Evolutionary conservation across 2,329 filamentous ascomycete species (phyloP).

Genomic region (Teratosphaeria viscida): DNA sequence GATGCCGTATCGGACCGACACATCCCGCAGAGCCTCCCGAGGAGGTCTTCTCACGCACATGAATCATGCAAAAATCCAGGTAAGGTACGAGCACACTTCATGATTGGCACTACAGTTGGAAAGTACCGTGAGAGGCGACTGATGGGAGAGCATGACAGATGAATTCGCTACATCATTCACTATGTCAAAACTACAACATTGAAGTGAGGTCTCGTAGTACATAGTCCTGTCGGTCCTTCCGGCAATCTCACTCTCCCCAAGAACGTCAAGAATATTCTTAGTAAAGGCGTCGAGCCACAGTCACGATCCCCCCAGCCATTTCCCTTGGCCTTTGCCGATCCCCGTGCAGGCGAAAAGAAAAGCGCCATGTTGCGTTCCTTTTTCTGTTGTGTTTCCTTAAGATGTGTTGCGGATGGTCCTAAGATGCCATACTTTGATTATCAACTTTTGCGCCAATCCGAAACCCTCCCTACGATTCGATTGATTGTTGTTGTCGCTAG

Average conservation of each 20-base stretch:
- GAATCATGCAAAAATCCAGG: not conserved
- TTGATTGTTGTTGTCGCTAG: not conserved
- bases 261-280: not conserved
- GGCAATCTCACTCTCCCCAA: not conserved
- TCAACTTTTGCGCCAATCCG: not conserved
- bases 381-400: not conserved
- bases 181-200: not conserved
- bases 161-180: not conserved
- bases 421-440: not conserved
- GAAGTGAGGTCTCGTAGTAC: not conserved
- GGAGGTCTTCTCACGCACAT: not conserved
- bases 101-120: not conserved
- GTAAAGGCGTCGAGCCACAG: not conserved
- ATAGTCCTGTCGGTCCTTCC: not conserved
- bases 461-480: not conserved
- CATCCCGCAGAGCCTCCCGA: not conserved
- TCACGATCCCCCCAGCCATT: not conserved
- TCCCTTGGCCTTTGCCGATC: not conserved
- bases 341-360: too few species aligned
- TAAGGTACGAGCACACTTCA: not conserved
- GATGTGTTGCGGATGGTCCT: not conserved
- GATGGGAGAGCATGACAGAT: not conserved
- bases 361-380: too few species aligned
- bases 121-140: not conserved
- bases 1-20: not conserved